phyloP scores from a whole-genome alignment of 257 asterid genomes.

The Solanum tarapatanum region DNA sequence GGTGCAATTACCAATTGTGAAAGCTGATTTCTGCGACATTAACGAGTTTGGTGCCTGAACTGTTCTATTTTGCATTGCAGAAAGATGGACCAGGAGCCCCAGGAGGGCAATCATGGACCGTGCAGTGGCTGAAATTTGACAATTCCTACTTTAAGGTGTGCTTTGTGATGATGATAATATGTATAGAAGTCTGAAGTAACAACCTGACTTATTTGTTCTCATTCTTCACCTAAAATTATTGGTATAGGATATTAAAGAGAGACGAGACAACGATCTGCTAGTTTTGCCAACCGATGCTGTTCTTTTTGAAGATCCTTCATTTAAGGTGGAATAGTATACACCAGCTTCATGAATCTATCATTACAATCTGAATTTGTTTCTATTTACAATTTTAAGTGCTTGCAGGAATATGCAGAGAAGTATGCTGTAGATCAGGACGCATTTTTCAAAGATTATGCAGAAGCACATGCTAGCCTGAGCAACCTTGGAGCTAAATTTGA shows the following conservation, averaged over 20 bases:
- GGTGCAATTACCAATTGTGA: neutral
- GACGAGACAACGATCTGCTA: slow-evolving; percentile 71
- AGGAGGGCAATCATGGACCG: slow-evolving; percentile 99
- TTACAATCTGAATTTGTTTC: neutral
- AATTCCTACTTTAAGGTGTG: slow-evolving; percentile 96
- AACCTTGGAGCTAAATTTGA: slow-evolving; percentile 92
- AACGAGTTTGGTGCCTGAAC: neutral
- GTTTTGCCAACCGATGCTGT: slow-evolving; percentile 96
- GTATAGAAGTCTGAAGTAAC: neutral
- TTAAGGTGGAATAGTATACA: slow-evolving; percentile 57
- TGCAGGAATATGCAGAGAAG: slow-evolving; percentile 82
- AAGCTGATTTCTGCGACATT: neutral
- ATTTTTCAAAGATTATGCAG: slow-evolving; percentile 85
- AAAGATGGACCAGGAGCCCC: slow-evolving; percentile 99
- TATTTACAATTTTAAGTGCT: neutral
- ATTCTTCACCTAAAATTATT: slow-evolving; percentile 8
- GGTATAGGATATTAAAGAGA: slow-evolving; percentile 69
- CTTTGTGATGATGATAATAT: neutral
- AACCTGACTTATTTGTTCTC: neutral
- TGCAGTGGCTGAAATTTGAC: slow-evolving; percentile 87
- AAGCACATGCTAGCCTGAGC: slow-evolving; percentile 96
- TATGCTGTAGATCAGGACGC: slow-evolving; percentile 84
- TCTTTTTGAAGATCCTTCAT: slow-evolving; percentile 86
- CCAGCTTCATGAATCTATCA: neutral
- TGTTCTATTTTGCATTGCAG: slow-evolving; percentile 30